phyloP scores from a whole-genome alignment of 164 flowering plant genomes.

The Annona cherimola region DNA sequence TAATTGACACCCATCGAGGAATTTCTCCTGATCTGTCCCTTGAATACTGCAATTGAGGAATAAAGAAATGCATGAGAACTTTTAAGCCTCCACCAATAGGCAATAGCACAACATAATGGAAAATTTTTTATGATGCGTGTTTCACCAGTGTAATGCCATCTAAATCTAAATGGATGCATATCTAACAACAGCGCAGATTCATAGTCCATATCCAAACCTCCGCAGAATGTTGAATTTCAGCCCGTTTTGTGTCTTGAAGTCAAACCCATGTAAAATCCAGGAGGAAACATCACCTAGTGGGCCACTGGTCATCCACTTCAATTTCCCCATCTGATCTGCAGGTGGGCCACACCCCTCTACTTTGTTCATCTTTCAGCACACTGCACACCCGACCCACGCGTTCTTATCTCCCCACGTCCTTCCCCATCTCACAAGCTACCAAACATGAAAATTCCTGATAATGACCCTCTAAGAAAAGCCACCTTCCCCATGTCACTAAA shows the following conservation, averaged over 20 bases:
- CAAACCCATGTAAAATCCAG: constrained; percentile 25
- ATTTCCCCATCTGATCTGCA: constrained; percentile 10
- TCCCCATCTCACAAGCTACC: constrained; percentile 26
- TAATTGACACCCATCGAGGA: too few species aligned
- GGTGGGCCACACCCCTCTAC: constrained; percentile 23
- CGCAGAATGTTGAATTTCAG: background rate
- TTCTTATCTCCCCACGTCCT: constrained; percentile 33
- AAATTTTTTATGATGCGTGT: too few species aligned
- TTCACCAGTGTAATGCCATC: too few species aligned
- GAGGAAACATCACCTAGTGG: constrained; percentile 5
- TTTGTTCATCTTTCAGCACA: constrained; percentile 17
- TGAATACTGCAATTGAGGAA: too few species aligned
- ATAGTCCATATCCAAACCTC: background rate
- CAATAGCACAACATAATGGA: too few species aligned
- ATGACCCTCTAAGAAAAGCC: constrained; percentile 4
- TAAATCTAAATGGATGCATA: background rate
- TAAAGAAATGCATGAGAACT: background rate
- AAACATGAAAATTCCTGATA: constrained; percentile 18
- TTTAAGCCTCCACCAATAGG: background rate
- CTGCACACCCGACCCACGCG: constrained; percentile 18
- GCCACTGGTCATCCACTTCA: constrained; percentile 22
- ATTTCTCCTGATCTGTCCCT: too few species aligned
- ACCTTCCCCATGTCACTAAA: constrained; percentile 17
- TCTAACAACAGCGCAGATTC: background rate
- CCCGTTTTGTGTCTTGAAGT: constrained; percentile 24